These are phyloP conservation scores for Diaporthe capsici DNA, from an alignment of 2,329 filamentous ascomycete species.

Conservation along the genomic window DNA sequence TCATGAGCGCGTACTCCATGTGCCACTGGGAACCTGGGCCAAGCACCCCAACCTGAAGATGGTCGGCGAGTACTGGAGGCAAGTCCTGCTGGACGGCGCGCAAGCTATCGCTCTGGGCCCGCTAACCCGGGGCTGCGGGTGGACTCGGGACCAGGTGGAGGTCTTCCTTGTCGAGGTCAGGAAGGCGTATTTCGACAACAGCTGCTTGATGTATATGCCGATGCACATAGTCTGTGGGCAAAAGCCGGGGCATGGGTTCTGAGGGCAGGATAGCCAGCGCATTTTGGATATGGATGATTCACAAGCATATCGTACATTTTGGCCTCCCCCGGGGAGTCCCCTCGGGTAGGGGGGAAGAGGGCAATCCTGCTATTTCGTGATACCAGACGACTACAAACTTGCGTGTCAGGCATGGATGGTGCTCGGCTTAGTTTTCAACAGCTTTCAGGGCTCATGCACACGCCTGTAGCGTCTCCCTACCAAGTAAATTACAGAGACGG, in stretches of 20 bases:
- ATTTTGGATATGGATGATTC: background rate
- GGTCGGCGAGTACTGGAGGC: constrained; percentile 61
- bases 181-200: constrained; percentile 52
- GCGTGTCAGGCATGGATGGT: background rate
- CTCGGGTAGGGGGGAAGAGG: background rate
- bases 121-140: constrained; percentile 53
- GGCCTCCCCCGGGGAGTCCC: background rate
- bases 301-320: constrained; percentile 4
- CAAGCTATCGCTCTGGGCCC: constrained; percentile 59
- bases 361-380: constrained; percentile 22
- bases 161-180: constrained; percentile 53
- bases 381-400: background rate
- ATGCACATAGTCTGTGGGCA: constrained; percentile 69
- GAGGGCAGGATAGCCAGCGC: background rate
- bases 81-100: constrained; percentile 57
- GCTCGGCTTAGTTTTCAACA: constrained; percentile 19
- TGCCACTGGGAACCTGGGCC: constrained; percentile 63
- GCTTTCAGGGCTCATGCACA: background rate
- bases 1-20: constrained; percentile 57
- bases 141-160: constrained; percentile 54
- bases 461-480: background rate
- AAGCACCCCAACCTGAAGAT: constrained; percentile 58
- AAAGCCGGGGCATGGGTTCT: constrained; percentile 54
- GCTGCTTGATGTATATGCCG: constrained; percentile 66
- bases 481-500: background rate